Evolutionary conservation across 371 early-diverging fungal species (phyloP), one percentile per base, ranked within the genome.

Genomic region (Capillidium rhysosporum): DNA sequence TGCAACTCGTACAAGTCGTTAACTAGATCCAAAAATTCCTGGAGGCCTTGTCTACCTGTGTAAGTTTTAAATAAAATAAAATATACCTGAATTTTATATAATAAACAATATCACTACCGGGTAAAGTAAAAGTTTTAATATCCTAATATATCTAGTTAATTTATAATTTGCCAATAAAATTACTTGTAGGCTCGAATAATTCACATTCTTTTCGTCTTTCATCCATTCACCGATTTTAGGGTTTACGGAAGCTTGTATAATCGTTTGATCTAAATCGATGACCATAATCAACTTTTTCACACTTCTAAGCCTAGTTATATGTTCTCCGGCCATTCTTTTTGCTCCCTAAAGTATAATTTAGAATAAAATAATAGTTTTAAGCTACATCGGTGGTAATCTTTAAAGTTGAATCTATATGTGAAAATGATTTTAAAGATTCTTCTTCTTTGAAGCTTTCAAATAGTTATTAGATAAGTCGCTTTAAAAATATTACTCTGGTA

Each of bases 251-350:
- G 98, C 96, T 56, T 99, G 99, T n/a, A 98, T 82, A 21, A 99
- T 72, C 0, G 99, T 99, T 66, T 95, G 98, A 65, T 99, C 99
- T 46, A 99, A 72, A 71, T 99, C 99, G 24, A 99, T 72, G 40
- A 99, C 81, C n/a, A 99, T 66, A 14, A 92, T 86, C 31, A 98
- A 73, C 62, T 84, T 91, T 44, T 74, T 71, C 40, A 68, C 69
- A 16, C 67, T 55, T 52, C 79, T 57, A 52, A 98, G 67, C 46
- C 85, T 64, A 7, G 71, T 57, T 5, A 80, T 73, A 34, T 73
- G 85, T 40, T 80, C 80, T 24, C 71, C 59, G 46, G 89, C 94
- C 25, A 92, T 56, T 10, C 80, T 62, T 54, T 76, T 70, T 1
- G 93, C 92, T 57, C 88, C 89, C 80, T 88, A 64, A 23, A 28